These are phyloP conservation scores for Backusella sp. DNA, from an alignment of 192 early-diverging fungal species.

Conservation along the genomic window DNA sequence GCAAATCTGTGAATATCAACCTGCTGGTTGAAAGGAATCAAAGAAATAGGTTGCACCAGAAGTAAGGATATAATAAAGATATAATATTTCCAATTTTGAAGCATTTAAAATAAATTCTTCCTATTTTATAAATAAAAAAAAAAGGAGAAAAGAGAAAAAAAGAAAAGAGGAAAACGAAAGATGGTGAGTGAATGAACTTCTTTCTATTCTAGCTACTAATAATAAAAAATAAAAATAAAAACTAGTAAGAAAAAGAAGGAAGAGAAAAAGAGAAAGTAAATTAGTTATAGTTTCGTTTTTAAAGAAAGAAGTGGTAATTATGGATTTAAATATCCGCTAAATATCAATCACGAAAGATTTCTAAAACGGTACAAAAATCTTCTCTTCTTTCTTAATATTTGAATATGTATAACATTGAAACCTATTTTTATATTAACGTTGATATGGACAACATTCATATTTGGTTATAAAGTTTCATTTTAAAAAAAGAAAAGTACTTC, in stretches of 20 bases:
- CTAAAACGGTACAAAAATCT: neutral
- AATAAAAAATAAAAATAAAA: neutral
- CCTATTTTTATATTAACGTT: neutral
- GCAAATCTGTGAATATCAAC: slow-evolving; percentile 5
- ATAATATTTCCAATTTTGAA: neutral
- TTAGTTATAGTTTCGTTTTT: neutral
- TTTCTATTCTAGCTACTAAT: neutral
- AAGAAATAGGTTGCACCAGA: neutral
- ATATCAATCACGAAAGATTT: neutral
- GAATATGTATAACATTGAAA: neutral
- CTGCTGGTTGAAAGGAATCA: neutral
- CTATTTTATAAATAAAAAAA: neutral
- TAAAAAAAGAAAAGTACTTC: neutral
- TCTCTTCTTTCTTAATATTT: neutral
- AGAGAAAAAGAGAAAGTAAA: neutral
- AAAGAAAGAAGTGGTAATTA: neutral
- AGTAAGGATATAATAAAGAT: neutral
- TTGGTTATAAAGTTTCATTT: neutral
- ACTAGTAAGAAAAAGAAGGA: neutral
- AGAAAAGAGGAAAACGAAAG: neutral
- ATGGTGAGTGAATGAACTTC: neutral
- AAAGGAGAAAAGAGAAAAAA: neutral
- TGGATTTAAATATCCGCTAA: neutral
- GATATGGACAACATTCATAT: neutral
- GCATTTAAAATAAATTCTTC: neutral